A percentile compares a stretch with the other conserved stretches of the same genome.
Conservation (phyloP, 768 basidiomycete species). For the Trametes elegans region DNA sequence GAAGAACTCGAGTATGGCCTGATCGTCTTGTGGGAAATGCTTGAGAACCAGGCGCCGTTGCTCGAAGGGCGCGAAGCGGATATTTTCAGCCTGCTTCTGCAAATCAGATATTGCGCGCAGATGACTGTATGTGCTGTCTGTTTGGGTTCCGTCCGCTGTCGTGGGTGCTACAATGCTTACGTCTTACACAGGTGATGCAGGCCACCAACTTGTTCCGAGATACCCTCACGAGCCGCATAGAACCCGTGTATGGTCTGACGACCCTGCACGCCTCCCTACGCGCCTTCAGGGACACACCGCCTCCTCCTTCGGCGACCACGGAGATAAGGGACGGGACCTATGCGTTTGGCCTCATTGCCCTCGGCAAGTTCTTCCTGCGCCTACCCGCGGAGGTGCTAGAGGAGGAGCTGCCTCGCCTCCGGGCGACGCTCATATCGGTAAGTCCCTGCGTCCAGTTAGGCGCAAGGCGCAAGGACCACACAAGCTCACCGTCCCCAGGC, state of each 20-base stretch:
- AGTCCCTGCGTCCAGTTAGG: constrained; percentile 26
- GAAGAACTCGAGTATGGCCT: constrained; percentile 75
- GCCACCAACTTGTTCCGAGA: constrained; percentile 83
- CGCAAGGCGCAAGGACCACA: neutral
- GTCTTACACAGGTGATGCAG: constrained; percentile 62
- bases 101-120: constrained; percentile 70
- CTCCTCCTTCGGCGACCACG: constrained; percentile 40
- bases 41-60: constrained; percentile 68
- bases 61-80: constrained; percentile 81
- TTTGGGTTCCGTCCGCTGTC: constrained; percentile 12
- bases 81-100: constrained; percentile 68
- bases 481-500: constrained; percentile 41
- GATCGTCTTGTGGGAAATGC: constrained; percentile 80
- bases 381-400: constrained; percentile 83
- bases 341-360: constrained; percentile 80
- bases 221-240: constrained; percentile 64
- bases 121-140: constrained; percentile 52
- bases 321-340: constrained; percentile 64
- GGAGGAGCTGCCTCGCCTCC: constrained; percentile 80
- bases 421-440: constrained; percentile 67
- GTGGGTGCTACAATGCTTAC: constrained; percentile 12
- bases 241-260: constrained; percentile 82
- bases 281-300: constrained; percentile 55
- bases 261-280: constrained; percentile 76
- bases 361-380: constrained; percentile 80